Evolutionary conservation across 176 grass and related monocot species (phyloP).

Genomic region (Triticum urartu): DNA sequence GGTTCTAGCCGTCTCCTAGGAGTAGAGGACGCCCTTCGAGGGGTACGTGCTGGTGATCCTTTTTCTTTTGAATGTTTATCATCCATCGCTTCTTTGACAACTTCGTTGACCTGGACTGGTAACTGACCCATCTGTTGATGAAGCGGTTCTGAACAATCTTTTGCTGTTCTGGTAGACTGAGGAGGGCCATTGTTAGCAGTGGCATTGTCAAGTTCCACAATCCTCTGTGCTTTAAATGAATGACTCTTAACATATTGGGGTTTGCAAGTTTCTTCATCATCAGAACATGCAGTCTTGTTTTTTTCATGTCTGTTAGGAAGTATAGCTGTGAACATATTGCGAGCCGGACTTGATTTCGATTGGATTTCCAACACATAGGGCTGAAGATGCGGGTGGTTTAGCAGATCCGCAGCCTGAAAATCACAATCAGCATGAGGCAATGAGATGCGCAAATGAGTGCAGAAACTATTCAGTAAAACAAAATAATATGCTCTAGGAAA

Average conservation of each 20-base stretch:
- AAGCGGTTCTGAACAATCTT: slow-evolving; percentile 47
- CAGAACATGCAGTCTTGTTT: slow-evolving; percentile 42
- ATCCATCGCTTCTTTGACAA: slow-evolving; percentile 40
- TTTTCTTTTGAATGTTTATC: slow-evolving; percentile 37
- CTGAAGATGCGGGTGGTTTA: slow-evolving; percentile 80
- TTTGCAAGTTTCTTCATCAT: slow-evolving; percentile 47
- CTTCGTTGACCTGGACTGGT: slow-evolving; percentile 43
- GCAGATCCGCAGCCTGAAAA: slow-evolving; percentile 77
- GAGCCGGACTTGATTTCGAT: slow-evolving; percentile 45
- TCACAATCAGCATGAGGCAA: not conserved
- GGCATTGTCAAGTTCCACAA: slow-evolving; percentile 42
- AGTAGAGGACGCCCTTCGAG: slow-evolving; percentile 55
- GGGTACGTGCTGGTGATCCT: slow-evolving; percentile 49
- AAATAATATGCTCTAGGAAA: not conserved
- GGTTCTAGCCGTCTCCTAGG: slow-evolving; percentile 52
- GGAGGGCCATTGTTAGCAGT: slow-evolving; percentile 25
- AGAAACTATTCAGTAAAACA: slow-evolving; percentile 1
- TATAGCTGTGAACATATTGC: slow-evolving; percentile 34
- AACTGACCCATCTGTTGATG: slow-evolving; percentile 41
- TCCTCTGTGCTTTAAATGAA: slow-evolving; percentile 55
- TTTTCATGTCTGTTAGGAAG: slow-evolving; percentile 17
- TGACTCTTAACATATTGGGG: slow-evolving; percentile 58
- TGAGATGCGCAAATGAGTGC: not conserved
- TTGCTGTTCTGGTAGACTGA: slow-evolving; percentile 38
- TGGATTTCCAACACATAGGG: slow-evolving; percentile 63